These are phyloP conservation scores for Jamesozyma hellenica DNA, from an alignment of 805 yeast genomes.

Conservation along the genomic window DNA sequence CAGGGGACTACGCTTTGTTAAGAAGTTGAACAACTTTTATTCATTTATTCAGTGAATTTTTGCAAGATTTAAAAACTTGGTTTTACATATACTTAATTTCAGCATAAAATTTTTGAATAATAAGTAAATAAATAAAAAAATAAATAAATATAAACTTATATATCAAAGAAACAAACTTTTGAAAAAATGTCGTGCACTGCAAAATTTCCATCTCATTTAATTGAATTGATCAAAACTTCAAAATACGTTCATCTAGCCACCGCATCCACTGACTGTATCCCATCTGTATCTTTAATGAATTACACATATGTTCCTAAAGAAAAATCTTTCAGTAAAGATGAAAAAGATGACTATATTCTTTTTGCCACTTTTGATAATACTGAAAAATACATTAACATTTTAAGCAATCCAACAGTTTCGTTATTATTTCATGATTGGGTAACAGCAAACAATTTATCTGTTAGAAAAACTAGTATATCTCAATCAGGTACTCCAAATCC, in stretches of 20 bases:
- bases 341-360: constrained; percentile 40
- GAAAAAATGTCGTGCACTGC: constrained; percentile 22
- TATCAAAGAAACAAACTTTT: no score
- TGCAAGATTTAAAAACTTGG: no score
- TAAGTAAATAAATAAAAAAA: no score
- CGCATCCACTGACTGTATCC: constrained; percentile 50
- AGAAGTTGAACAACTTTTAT: no score
- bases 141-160: no score
- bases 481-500: constrained; percentile 25
- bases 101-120: no score
- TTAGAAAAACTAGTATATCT: constrained; percentile 22
- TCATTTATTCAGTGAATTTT: no score
- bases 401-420: constrained; percentile 66
- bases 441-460: constrained; percentile 40
- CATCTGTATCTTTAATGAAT: constrained; percentile 88
- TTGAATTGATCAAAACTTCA: constrained; percentile 45
- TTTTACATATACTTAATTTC: no score
- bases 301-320: constrained; percentile 53
- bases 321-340: constrained; percentile 29
- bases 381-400: constrained; percentile 62
- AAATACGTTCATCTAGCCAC: constrained; percentile 81
- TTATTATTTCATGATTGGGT: constrained; percentile 88
- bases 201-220: constrained; percentile 31
- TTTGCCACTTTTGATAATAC: constrained; percentile 66
- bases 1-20: no score